Base-by-base conservation (phyloP, 2,329 filamentous ascomycete genomes). In the Corynespora cassiicola region DNA sequence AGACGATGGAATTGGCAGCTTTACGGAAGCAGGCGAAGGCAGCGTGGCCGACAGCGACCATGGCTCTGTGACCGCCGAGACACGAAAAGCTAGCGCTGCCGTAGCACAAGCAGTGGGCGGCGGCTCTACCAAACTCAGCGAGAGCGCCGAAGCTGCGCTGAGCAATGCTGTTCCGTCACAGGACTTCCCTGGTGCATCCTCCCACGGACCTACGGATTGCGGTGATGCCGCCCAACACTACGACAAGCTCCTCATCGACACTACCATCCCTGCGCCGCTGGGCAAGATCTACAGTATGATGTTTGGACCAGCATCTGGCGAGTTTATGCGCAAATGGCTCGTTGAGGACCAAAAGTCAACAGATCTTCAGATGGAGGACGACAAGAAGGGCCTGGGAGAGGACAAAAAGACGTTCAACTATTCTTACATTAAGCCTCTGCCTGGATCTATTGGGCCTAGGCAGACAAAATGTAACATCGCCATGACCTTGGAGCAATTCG, bases 401-500 rank as follows among this genome's bases (percentile, higher is more conserved):
- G 89, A 95, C 12, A 88, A 85, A 69, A 88, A 85, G 63, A 79
- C 80, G 3, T 82, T 91, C 29, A 82, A 75, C 14, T 96, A 86
- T 64, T 86, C 84, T 1, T 99, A 96, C 65, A 95, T 95, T 71
- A 97, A 96, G 66, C 94, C 94, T 2, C 74, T 99, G 2, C 80
- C 85, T 55, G 88, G 78, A 2, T 78, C 88, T 1, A 92, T 99
- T 50, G 94, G 94, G 0, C 94, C 94, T 1, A 94, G 81, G 64
- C 89, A 96, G 72, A 99, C 94, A 9, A 96, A 95, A 63, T 99
- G 94, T 66, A 86, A 95, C 42, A 90, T 90, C 32, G 87, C 83
- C 1, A 90, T 96, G 69, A 87, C 79, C 4, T 63, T 99, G n/a
- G 91, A 97, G 44, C 77, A 80, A 29, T 76, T 95, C 19, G 92